Base-by-base conservation (phyloP, 768 basidiomycete species). In the Auriculariales sp. region DNA sequence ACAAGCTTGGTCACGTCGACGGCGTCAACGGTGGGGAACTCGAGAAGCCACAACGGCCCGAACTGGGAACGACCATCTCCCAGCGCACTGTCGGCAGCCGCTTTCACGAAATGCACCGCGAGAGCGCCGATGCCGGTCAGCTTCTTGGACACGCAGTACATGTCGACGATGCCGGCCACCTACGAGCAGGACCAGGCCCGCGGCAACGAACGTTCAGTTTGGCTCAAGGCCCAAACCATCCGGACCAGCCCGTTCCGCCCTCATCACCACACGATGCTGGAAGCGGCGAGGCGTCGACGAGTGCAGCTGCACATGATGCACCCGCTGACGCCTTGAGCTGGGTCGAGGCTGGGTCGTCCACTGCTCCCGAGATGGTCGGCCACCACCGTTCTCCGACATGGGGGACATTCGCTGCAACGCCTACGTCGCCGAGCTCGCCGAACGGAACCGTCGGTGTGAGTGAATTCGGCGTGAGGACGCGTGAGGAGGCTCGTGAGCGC, bases 61-160 rank as follows among this genome's bases (percentile, higher is more conserved):
- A 54, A 1, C 63, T 83, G 31, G 56, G 75, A 0, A 76, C 83
- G 29, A 77, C 78, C 3, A 69, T 82, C 61, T 69, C 73, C 55
- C 75, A 77, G 44, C 75, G 80, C 3, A 65, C 81, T 34, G 68
- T 79, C 44, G 82, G 81, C 2, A 78, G 78, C 55, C 73, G 79
- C 32, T 85, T 87, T 60, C 75, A 80, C 58, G 86, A 89, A 59
- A 74, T 80, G 46, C 77, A 78, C 56, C 71, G 77, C 28, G 73
- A 78, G 58, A 79, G 79, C 5, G 62, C 65, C 11, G 66, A 71
- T 7, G 73, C 75, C 48, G 77, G 76, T 6, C 75, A 71, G n/a
- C 59, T 83, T 14, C 59, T 81, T 4, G 80, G 79, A 12, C 80
- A 72, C 54, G 75, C 71, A 44, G 67, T 83, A 29, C 66, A 70